Percentiles rank a stretch among this genome's conserved stretches.
Evolutionary conservation across 192 early-diverging fungal species (phyloP).

Genomic region (Mortierella hygrophila): DNA sequence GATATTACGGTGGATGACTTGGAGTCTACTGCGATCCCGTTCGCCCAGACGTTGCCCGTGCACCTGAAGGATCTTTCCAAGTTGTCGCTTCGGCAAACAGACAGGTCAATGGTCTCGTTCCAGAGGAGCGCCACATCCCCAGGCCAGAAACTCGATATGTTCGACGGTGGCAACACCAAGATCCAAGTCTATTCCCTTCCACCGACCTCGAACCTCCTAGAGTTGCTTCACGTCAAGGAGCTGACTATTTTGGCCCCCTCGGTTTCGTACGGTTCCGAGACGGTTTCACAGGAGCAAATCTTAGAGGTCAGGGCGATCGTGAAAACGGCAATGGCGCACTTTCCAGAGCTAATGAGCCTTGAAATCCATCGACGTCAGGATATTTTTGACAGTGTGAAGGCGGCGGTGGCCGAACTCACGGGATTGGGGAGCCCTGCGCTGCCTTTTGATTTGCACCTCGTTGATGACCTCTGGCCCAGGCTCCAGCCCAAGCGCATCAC

Average conservation of each 20-base stretch:
- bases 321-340: background rate
- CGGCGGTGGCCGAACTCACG: background rate
- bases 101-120: background rate
- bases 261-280: background rate
- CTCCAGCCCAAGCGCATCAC: too few species aligned
- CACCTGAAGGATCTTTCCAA: background rate
- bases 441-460: background rate
- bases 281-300: background rate
- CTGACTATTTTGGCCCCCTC: background rate
- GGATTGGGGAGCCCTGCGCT: background rate
- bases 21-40: background rate
- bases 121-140: background rate
- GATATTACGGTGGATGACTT: background rate
- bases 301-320: background rate
- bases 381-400: background rate
- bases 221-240: background rate
- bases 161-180: background rate
- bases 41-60: background rate
- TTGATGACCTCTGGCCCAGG: background rate
- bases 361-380: background rate
- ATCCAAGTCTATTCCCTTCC: background rate
- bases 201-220: background rate
- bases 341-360: background rate
- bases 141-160: background rate
- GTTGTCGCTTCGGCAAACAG: background rate